Conservation (phyloP, 148 eudicot species). For the Talinum fruticosum region DNA sequence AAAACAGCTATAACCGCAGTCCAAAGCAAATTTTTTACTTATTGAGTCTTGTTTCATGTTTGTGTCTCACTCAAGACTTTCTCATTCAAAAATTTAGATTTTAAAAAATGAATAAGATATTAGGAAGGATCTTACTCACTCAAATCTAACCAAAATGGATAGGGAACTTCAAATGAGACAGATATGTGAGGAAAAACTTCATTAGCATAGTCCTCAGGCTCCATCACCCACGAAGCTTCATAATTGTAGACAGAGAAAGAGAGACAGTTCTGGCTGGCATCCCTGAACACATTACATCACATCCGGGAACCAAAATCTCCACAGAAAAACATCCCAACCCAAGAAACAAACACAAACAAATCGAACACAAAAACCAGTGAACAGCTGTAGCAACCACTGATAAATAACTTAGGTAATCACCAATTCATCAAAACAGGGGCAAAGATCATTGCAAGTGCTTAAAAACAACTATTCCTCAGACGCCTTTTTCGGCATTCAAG, state of each 20-base stretch:
- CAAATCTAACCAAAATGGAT: neutral
- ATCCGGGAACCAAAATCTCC: neutral
- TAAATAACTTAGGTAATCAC: neutral
- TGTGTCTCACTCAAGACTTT: neutral
- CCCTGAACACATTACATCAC: too few species aligned
- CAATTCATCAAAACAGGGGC: conserved; percentile 1
- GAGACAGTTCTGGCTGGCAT: too few species aligned
- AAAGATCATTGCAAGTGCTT: conserved; percentile 2
- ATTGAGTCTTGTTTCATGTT: too few species aligned
- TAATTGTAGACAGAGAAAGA: too few species aligned
- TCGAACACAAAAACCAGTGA: neutral
- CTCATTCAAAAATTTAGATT: neutral
- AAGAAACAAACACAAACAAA: neutral
- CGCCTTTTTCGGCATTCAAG: conserved; percentile 20
- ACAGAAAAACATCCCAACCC: neutral
- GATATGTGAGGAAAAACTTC: too few species aligned
- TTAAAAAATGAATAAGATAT: too few species aligned
- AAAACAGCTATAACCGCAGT: too few species aligned
- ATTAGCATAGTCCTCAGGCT: neutral
- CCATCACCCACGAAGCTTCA: neutral
- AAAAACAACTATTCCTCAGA: neutral
- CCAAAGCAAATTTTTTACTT: too few species aligned
- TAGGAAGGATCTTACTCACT: neutral
- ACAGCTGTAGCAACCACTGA: neutral
- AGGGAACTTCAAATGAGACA: neutral